Conservation (phyloP, 164 flowering plant genomes). For the Vitis vinifera region ASM3070453v1 NC_081813.1:20889501-20890000, state of each 20-base stretch:
- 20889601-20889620: constrained; percentile 17
- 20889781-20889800: constrained; percentile 16
- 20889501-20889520: background rate
- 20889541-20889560: constrained; percentile 48
- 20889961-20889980: background rate
- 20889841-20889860: constrained; percentile 30
- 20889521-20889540: constrained; percentile 24
- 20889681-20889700: constrained; percentile 12
- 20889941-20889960: constrained; percentile 28
- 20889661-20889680: background rate
- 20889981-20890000: background rate
- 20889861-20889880: constrained; percentile 37
- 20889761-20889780: background rate
- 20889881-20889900: constrained; percentile 31
- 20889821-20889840: constrained; percentile 16
- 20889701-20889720: constrained; percentile 19
- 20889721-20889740: constrained; percentile 38
- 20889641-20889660: constrained; percentile 6
- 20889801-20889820: constrained; percentile 19
- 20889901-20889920: constrained; percentile 28
- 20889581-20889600: constrained; percentile 26
- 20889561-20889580: constrained; percentile 39
- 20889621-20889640: constrained; percentile 43
- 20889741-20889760: constrained; percentile 26
- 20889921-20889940: constrained; percentile 41